A percentile compares a stretch with the other conserved stretches of the same genome.
Conservation (phyloP, 345 rosid species). For the Psidium guajava region DNA sequence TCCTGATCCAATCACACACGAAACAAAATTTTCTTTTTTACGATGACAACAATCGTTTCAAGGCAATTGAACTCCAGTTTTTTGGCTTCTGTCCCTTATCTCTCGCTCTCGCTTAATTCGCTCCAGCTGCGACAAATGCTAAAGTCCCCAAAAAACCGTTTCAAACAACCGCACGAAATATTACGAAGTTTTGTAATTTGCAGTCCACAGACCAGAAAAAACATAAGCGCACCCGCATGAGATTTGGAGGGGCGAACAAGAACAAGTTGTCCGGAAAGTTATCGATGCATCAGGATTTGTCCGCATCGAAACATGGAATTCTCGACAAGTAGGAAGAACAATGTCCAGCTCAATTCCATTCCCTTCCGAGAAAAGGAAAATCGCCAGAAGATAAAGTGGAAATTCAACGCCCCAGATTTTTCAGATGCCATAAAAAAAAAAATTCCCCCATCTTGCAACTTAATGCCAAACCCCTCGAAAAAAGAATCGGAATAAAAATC, state of each 20-base stretch:
- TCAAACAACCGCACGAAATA: not conserved
- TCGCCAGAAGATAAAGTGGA: not conserved
- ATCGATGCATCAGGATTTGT: not conserved
- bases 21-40: not conserved
- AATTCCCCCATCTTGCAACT: not conserved
- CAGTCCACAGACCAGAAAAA: not conserved
- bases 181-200: not conserved
- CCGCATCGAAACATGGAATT: not conserved
- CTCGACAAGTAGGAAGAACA: not conserved
- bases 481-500: not conserved
- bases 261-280: not conserved
- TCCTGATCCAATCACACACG: slow-evolving; percentile 25
- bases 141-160: not conserved
- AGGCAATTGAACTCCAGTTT: not conserved
- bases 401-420: not conserved
- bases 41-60: not conserved
- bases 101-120: not conserved
- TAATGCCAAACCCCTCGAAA: not conserved
- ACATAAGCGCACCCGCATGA: not conserved
- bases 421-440: not conserved
- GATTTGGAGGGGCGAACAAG: not conserved
- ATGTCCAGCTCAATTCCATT: not conserved
- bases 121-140: not conserved
- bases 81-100: not conserved
- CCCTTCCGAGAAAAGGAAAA: not conserved